Evolutionary conservation across 2,329 filamentous ascomycete genomes (phyloP), one percentile per base, ranked within the genome.

Genomic region (Trichoderma citrinoviride): DNA sequence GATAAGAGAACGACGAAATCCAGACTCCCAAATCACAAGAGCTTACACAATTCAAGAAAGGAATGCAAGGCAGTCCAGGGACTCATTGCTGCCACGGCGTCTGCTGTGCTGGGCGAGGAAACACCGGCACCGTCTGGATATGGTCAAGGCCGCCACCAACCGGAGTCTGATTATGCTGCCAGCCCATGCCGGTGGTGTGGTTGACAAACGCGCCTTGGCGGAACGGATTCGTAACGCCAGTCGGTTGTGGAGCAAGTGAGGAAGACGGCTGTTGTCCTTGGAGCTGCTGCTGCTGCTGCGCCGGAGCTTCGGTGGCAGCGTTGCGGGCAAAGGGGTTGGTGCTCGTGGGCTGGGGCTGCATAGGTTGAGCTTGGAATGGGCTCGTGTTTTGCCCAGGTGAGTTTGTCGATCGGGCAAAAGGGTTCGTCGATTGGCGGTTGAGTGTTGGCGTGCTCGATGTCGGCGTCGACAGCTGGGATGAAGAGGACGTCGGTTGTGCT

Each of bases 211-310:
- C 87, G 52, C 90, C 92, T 74, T 98, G 93, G 17, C 95, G 86
- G 83, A 98, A 98, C 0, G 95, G 95, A 72, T 99, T 99, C 2
- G 93, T 97, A 72, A 87, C 92, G 8, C 93, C 93, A 0, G 93
- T 97, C 1, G 90, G 85, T 72, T 94, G 92, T 2, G 92, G 87
- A 61, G 84, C 84, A 5, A 95, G 78, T 55, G 83, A 75, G 77
- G 40, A 77, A 77, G 43, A 77, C 80, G 81, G 79, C 0, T 80
- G 81, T n/a, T 79, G 74, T 57, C 80, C 79, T 49, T 78, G 77
- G 15, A 67, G 67, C 12, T 73, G 72, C 14, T 4, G 61, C 27
- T 61, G 64, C 27, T 3, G 44, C 33, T 65, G 62, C 21, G 54
- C 63, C 10, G 54, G 53, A 3, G 29, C 21, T 19, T 60, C 57